Conservation (phyloP, 1,284 basidiomycete species). For the Ustilago curta region DNA sequence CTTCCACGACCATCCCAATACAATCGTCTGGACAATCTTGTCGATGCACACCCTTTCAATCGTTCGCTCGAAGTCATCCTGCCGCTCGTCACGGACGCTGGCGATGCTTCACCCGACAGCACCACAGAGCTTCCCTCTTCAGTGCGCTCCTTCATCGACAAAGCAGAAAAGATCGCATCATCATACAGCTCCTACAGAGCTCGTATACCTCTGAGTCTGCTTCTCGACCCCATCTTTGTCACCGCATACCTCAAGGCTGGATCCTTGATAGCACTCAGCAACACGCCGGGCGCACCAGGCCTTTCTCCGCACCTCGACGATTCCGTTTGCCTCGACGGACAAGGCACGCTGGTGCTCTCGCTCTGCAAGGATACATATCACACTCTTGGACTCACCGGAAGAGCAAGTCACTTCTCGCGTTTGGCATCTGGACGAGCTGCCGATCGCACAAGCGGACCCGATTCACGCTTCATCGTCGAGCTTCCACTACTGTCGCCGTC, state of each 20-base stretch:
- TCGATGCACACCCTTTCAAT: conserved; percentile 59
- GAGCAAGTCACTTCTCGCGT: conserved; percentile 57
- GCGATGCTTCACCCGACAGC: not conserved
- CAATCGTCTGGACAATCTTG: conserved; percentile 6
- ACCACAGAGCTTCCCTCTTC: conserved; percentile 5
- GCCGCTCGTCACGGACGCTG: conserved; percentile 10
- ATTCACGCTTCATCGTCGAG: conserved; percentile 61
- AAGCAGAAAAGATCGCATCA: not conserved
- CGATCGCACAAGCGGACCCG: conserved; percentile 58
- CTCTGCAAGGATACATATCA: conserved; percentile 67
- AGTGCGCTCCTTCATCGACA: conserved; percentile 22
- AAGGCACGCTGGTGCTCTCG: conserved; percentile 63
- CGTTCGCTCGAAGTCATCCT: conserved; percentile 54
- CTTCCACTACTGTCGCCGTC: conserved; percentile 57
- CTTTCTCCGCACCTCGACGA: conserved; percentile 54
- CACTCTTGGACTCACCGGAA: conserved; percentile 62
- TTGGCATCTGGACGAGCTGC: conserved; percentile 61
- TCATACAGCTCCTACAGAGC: conserved; percentile 41
- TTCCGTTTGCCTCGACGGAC: conserved; percentile 61
- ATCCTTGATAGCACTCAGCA: conserved; percentile 55
- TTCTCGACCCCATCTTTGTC: conserved; percentile 63
- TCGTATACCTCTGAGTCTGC: conserved; percentile 53
- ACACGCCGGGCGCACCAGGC: conserved; percentile 19
- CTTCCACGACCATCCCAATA: conserved; percentile 4
- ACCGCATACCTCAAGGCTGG: conserved; percentile 57